Conservation (phyloP, 2,329 filamentous ascomycete species). For the Zasmidium angulare region DNA sequence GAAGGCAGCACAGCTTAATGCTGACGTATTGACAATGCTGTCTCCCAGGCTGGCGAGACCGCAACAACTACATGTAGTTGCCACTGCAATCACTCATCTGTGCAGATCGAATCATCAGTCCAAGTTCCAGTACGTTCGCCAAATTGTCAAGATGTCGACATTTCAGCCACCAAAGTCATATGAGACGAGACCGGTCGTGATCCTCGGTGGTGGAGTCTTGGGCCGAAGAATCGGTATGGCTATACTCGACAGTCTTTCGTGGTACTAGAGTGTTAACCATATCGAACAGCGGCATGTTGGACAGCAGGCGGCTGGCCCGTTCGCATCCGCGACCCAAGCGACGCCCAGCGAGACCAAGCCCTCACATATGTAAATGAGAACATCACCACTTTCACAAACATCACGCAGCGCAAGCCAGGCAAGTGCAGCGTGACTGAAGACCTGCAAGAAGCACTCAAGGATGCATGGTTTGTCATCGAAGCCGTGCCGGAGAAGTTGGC, state of each 20-base stretch:
- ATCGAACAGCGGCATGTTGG: conserved; percentile 27
- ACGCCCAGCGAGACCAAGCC: conserved; percentile 39
- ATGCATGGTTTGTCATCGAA: conserved; percentile 57
- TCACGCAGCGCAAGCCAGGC: conserved; percentile 1
- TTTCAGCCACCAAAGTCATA: conserved; percentile 3
- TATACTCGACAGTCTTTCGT: not conserved
- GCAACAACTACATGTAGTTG: too few species aligned
- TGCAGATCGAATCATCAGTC: not conserved
- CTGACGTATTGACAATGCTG: too few species aligned
- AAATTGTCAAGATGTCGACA: not conserved
- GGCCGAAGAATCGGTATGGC: conserved; percentile 3
- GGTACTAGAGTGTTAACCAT: not conserved
- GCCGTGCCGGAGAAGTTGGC: conserved; percentile 53
- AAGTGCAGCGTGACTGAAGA: conserved; percentile 16
- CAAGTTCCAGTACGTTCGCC: not conserved
- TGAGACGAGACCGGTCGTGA: conserved; percentile 1
- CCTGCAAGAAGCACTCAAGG: conserved; percentile 41
- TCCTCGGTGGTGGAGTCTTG: conserved; percentile 7
- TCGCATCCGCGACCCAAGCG: conserved; percentile 44
- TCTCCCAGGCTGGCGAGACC: too few species aligned
- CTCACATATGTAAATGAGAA: conserved; percentile 43
- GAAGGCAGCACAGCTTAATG: too few species aligned
- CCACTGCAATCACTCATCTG: not conserved
- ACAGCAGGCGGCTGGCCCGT: conserved; percentile 44
- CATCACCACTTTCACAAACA: conserved; percentile 25